These are phyloP conservation scores for Hemisphaericaspora xylofermentans DNA, from an alignment of 1,139 yeast species.

Conservation along the genomic window DNA sequence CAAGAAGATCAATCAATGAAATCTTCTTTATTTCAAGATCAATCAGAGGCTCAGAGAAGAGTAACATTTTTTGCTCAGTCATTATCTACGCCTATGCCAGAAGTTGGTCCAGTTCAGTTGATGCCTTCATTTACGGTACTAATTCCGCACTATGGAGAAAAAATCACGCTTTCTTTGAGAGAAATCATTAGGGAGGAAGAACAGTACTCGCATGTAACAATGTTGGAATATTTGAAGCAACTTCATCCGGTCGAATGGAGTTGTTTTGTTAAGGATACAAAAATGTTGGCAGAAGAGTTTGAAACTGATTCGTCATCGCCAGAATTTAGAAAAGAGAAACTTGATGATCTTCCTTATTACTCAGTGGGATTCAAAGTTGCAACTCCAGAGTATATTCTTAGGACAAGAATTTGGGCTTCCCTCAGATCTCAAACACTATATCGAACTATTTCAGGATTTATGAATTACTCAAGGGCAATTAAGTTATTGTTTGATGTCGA, in stretches of 20 bases:
- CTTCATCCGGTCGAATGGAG: conserved; percentile 53
- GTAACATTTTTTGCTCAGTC: conserved; percentile 57
- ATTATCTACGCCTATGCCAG: conserved; percentile 53
- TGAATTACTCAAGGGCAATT: conserved; percentile 55
- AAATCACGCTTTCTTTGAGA: conserved; percentile 44
- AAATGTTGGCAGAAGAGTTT: conserved; percentile 45
- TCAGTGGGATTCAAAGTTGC: conserved; percentile 55
- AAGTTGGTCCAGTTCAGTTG: conserved; percentile 36
- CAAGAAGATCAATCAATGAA: conserved; percentile 48
- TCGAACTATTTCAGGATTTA: conserved; percentile 56
- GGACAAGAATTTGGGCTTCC: conserved; percentile 61
- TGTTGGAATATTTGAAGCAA: conserved; percentile 51
- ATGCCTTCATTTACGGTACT: conserved; percentile 55
- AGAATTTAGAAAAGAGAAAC: conserved; percentile 19
- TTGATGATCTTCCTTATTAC: conserved; percentile 44
- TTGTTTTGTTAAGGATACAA: conserved; percentile 51
- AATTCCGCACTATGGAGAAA: conserved; percentile 53
- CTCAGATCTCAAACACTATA: conserved; percentile 54
- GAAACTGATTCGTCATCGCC: conserved; percentile 31
- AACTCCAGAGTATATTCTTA: conserved; percentile 50
- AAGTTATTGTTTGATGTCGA: conserved; percentile 50
- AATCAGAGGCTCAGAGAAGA: conserved; percentile 50
- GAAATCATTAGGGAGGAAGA: conserved; percentile 51
- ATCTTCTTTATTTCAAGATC: conserved; percentile 32
- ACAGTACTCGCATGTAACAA: conserved; percentile 47